Evolutionary conservation across 2,329 filamentous ascomycete species (phyloP).

Genomic region (Claviceps monticola): DNA sequence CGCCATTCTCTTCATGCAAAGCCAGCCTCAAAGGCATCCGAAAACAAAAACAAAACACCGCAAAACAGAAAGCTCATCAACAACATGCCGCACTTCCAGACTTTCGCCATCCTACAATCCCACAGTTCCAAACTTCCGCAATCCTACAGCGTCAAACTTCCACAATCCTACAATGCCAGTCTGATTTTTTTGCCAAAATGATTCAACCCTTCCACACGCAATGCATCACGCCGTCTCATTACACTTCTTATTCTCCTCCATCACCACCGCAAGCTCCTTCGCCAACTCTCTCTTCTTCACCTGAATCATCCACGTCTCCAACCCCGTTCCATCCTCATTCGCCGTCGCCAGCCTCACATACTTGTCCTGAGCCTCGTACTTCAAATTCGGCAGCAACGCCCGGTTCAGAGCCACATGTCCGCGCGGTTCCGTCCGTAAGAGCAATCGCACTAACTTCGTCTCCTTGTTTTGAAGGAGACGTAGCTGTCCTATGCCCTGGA

Average conservation of each 20-base stretch:
- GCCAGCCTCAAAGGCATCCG: too few relatives aligned
- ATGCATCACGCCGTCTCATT: slow-evolving; percentile 34
- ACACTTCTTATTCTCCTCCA: slow-evolving; percentile 41
- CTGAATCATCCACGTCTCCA: slow-evolving; percentile 59
- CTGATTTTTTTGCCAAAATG: too few relatives aligned
- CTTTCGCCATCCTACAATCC: too few relatives aligned
- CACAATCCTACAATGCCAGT: too few relatives aligned
- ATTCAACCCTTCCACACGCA: too few relatives aligned
- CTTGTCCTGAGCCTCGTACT: slow-evolving; percentile 48
- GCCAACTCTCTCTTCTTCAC: slow-evolving; percentile 52
- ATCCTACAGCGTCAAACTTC: too few relatives aligned
- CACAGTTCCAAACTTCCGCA: too few relatives aligned
- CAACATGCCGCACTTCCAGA: too few relatives aligned
- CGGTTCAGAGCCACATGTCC: slow-evolving; percentile 65
- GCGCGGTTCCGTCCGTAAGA: slow-evolving; percentile 62
- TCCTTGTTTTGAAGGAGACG: slow-evolving; percentile 62
- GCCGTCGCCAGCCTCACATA: slow-evolving; percentile 46
- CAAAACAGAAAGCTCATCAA: too few relatives aligned
- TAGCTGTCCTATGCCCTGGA: slow-evolving; percentile 56
- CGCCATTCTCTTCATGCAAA: too few relatives aligned
- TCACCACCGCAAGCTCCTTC: slow-evolving; percentile 32
- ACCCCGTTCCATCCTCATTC: slow-evolving; percentile 40
- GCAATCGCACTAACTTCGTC: slow-evolving; percentile 50
- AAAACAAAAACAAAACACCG: too few relatives aligned
- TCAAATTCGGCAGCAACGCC: slow-evolving; percentile 42